Evolutionary conservation across 306 rosid genomes (phyloP).

Genomic region (Castanea mollissima): DNA sequence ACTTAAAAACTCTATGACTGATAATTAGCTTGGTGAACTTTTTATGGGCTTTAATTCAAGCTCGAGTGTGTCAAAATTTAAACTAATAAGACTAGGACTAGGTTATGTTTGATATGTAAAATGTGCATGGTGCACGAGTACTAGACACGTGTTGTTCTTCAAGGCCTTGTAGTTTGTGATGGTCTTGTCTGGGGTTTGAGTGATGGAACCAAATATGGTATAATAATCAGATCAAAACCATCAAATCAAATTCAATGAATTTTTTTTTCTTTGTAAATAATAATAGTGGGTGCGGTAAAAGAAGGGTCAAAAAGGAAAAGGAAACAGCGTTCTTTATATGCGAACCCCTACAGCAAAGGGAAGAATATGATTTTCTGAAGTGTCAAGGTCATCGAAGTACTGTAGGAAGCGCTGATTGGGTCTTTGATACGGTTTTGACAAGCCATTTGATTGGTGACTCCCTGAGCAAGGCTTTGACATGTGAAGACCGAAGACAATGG

Average conservation of each 20-base stretch:
- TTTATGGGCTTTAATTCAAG: neutral
- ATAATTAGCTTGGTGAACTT: too few relatives aligned
- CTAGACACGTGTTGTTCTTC: neutral
- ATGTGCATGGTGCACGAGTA: neutral
- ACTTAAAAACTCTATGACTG: neutral
- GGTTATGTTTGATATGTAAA: neutral
- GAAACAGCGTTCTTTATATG: slow-evolving; percentile 34
- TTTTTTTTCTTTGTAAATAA: slow-evolving; percentile 19
- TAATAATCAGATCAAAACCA: slow-evolving; percentile 41
- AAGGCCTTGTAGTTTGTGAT: slow-evolving; percentile 31
- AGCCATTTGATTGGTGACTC: slow-evolving; percentile 4
- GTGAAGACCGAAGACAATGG: slow-evolving; percentile 21
- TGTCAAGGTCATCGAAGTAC: slow-evolving; percentile 4
- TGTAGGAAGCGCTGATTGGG: neutral
- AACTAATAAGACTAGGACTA: neutral
- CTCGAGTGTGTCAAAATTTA: neutral
- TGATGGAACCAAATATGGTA: slow-evolving; percentile 8
- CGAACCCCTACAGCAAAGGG: slow-evolving; percentile 21
- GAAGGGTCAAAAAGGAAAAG: slow-evolving; percentile 22
- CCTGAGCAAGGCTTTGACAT: slow-evolving; percentile 22
- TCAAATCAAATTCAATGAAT: slow-evolving; percentile 47
- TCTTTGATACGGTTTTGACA: slow-evolving; percentile 22
- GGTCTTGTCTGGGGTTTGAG: slow-evolving; percentile 19
- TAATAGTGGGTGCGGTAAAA: slow-evolving; percentile 5
- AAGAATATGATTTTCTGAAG: neutral